Conservation (phyloP, 441 rosid species). For the Theobroma grandiflorum region DNA sequence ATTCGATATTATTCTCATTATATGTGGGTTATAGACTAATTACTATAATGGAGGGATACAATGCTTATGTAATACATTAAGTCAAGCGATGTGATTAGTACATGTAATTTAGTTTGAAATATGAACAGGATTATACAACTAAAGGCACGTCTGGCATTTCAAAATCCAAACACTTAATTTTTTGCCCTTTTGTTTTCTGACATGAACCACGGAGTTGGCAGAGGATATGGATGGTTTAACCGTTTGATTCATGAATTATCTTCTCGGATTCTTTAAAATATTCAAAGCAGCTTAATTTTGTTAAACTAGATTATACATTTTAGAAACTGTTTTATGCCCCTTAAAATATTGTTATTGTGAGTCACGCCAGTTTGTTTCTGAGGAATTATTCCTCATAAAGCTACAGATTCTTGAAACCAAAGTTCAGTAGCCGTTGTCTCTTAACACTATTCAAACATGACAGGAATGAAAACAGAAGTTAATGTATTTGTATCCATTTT, state of each 20-base stretch:
- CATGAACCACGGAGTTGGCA: background rate
- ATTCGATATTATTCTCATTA: background rate
- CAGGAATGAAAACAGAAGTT: background rate
- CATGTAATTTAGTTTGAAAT: background rate
- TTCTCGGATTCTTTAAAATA: background rate
- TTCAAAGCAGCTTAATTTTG: background rate
- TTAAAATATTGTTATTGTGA: background rate
- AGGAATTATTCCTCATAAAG: conserved; percentile 14
- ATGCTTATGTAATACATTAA: background rate
- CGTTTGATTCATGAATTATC: background rate
- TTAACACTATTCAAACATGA: background rate
- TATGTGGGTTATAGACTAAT: background rate
- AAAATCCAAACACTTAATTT: background rate
- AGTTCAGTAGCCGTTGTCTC: background rate
- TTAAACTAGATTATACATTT: background rate
- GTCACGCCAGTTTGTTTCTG: background rate
- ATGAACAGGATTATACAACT: background rate
- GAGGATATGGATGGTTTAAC: conserved; percentile 18
- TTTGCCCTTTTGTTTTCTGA: background rate
- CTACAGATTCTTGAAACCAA: background rate
- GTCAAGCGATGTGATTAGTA: background rate
- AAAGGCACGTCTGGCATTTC: background rate
- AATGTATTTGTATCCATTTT: background rate
- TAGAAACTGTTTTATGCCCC: background rate
- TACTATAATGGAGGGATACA: background rate